These are phyloP conservation scores for Endothia cerciana DNA, from an alignment of 2,329 filamentous ascomycete species.

Conservation along the genomic window DNA sequence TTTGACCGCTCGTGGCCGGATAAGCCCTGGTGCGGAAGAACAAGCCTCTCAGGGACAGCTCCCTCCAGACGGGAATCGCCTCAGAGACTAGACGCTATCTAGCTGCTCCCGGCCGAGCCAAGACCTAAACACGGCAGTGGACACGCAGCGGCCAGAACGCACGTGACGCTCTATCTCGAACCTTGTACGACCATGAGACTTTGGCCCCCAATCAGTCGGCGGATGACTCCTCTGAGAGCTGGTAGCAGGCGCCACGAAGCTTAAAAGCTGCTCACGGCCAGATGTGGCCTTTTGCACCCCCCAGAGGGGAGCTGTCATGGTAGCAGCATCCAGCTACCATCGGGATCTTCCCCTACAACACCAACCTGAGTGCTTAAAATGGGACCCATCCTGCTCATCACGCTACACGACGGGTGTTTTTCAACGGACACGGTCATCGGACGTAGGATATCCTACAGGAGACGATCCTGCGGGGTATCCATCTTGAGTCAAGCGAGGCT, in stretches of 20 bases:
- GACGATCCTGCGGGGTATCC: too few relatives aligned
- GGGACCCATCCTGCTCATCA: too few relatives aligned
- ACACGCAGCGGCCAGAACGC: constrained; percentile 24
- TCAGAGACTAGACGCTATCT: constrained; percentile 21
- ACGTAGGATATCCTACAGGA: too few relatives aligned
- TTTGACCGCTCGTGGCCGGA: neutral
- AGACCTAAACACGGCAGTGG: constrained; percentile 23
- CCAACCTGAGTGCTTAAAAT: too few relatives aligned
- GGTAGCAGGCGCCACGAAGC: neutral
- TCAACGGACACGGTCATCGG: too few relatives aligned
- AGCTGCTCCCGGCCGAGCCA: constrained; percentile 20
- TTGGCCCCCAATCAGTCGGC: neutral
- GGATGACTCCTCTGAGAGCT: neutral
- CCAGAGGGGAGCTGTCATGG: too few relatives aligned
- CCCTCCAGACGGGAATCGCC: constrained; percentile 20
- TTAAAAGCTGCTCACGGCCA: neutral
- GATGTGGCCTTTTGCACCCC: too few relatives aligned
- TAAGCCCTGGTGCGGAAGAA: constrained; percentile 1
- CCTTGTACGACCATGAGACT: constrained; percentile 7
- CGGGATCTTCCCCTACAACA: too few relatives aligned
- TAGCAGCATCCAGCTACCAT: too few relatives aligned
- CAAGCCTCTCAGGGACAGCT: neutral
- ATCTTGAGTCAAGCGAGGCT: too few relatives aligned
- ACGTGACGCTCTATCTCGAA: constrained; percentile 24
- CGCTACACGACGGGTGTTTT: too few relatives aligned